Evolutionary conservation across 805 yeast genomes (phyloP).

Genomic region (Ogataea salicorniae): DNA sequence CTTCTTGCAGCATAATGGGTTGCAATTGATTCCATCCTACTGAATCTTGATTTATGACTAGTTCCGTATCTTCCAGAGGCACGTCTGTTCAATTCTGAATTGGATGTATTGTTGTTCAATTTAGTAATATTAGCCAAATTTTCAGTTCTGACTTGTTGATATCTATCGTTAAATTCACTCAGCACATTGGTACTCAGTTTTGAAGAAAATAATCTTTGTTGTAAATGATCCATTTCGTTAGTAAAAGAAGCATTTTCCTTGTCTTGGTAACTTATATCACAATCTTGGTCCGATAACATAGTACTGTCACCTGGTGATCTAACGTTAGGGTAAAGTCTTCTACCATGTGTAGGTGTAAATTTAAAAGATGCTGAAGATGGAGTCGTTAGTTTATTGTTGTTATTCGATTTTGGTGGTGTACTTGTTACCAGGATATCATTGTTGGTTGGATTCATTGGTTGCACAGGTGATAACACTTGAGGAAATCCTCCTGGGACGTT

Average conservation of each 20-base stretch:
- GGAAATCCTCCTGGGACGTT: conserved; percentile 22
- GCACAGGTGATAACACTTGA: conserved; percentile 2
- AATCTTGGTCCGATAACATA: conserved; percentile 8
- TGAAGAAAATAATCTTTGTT: conserved; percentile 43
- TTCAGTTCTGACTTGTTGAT: conserved; percentile 33
- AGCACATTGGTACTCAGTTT: conserved; percentile 41
- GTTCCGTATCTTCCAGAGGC: conserved; percentile 38
- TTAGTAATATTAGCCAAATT: conserved; percentile 22
- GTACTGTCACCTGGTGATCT: conserved; percentile 10
- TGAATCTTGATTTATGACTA: conserved; percentile 40
- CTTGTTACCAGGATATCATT: conserved; percentile 2
- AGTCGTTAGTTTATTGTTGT: conserved; percentile 5
- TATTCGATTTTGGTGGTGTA: conserved; percentile 13
- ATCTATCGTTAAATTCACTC: conserved; percentile 39
- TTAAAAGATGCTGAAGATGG: conserved; percentile 24
- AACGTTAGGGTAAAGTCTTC: conserved; percentile 22
- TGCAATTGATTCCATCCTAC: conserved; percentile 46
- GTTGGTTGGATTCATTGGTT: background rate
- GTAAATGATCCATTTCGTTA: conserved; percentile 31
- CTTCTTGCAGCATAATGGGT: conserved; percentile 42
- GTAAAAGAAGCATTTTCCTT: conserved; percentile 26
- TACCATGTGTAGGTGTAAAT: conserved; percentile 29
- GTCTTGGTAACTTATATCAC: conserved; percentile 26
- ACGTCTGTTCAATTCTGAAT: conserved; percentile 10
- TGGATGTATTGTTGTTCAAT: conserved; percentile 10